Base-by-base conservation (phyloP, 129 eudicot species). In the Flaveria trinervia region DNA sequence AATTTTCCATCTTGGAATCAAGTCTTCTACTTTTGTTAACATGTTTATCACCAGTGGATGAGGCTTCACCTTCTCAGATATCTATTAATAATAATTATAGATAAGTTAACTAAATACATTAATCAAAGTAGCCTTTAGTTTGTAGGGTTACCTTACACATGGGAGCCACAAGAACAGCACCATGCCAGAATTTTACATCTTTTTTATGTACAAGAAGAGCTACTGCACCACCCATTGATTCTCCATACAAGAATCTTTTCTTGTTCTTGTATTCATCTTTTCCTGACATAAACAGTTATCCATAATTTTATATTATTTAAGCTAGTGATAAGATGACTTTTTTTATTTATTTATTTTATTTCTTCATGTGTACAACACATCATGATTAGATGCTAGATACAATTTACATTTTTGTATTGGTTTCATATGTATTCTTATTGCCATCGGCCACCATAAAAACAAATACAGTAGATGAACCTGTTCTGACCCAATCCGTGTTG, bases 181-280 rank as follows among this genome's bases (percentile, higher is more conserved):
- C 97, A 72, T 91, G 94, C 94, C 97, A 91, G 80, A 91, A 95
- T 62, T 73, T 22, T 10, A 96, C 88, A 79, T 95, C 90, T 71
- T 83, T 94, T 78, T 70, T 91, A 87, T 89, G 97, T 52, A 77
- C 84, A 51, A 95, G 86, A 62, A 95, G 87, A 30, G 97, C 92
- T 41, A 95, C 96, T 54, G 97, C 98, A 56, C 97, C 98, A 59
- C 98, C 98, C 98, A 94, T 94, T 15, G 98, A 94, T 73, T 94
- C 98, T 33, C 98, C 98, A 54, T 94, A 94, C 55, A 94, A 72
- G 64, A 91, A 94, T 83, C 92, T 89, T 72, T 56, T 86, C 65
- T 91, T 91, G 7, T 76, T 85, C 74, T 48, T 80, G 65, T 95
- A 91, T 72, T 91, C 97, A 30, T 82, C 83, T 64, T 80, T 80